Evolutionary conservation across 2,329 filamentous ascomycete species (phyloP).

Genomic region (Exophiala viscosa): DNA sequence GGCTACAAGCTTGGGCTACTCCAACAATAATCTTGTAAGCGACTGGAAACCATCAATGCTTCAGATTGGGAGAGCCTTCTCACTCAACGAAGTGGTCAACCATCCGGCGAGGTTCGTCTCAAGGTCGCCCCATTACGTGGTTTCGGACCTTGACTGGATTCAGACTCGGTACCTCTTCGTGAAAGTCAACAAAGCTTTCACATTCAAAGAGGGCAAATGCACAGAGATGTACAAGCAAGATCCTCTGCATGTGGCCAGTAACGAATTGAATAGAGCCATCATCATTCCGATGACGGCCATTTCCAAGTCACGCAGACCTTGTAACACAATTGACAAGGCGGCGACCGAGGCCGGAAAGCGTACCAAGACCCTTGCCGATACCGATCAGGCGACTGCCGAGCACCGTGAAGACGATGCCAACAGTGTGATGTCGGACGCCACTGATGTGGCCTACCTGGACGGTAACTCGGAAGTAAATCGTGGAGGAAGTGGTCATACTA

Average conservation of each 20-base stretch:
- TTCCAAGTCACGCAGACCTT: constrained; percentile 42
- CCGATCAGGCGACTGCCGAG: constrained; percentile 17
- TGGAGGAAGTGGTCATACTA: neutral
- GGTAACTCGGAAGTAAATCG: constrained; percentile 3
- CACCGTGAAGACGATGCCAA: constrained; percentile 21
- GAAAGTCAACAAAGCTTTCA: constrained; percentile 29
- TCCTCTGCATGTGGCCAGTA: constrained; percentile 37
- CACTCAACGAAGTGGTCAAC: constrained; percentile 84
- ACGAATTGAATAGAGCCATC: constrained; percentile 37
- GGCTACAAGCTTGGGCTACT: constrained; percentile 55
- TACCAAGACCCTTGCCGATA: constrained; percentile 13
- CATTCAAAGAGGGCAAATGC: neutral
- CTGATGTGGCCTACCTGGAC: constrained; percentile 44
- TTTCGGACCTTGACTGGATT: constrained; percentile 77
- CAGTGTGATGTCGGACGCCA: constrained; percentile 43
- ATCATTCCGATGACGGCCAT: constrained; percentile 53
- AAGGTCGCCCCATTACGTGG: constrained; percentile 62
- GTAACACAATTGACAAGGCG: constrained; percentile 12
- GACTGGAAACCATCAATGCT: constrained; percentile 68
- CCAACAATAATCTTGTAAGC: constrained; percentile 15
- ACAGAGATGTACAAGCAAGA: constrained; percentile 29
- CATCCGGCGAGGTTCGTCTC: constrained; percentile 59
- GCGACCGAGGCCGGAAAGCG: constrained; percentile 17
- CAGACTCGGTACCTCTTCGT: constrained; percentile 83
- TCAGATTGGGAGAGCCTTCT: constrained; percentile 57